A percentile compares a stretch with the other conserved stretches of the same genome.
These are phyloP conservation scores for Rusavskia elegans DNA, from an alignment of 495 filamentous ascomycete species.

Conservation along the genomic window DNA sequence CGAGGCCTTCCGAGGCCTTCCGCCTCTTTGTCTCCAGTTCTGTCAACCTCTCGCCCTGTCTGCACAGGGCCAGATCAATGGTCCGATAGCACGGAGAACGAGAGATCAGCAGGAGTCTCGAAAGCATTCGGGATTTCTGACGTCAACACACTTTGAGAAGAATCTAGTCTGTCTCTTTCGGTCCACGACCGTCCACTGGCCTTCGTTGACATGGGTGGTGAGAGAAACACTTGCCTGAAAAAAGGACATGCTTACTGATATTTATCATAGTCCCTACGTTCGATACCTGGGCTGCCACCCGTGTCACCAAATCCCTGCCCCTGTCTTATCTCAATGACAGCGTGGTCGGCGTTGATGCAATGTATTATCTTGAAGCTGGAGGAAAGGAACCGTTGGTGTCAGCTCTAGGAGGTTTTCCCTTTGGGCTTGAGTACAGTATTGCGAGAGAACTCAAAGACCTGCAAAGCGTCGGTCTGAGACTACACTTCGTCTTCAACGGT, in stretches of 20 bases:
- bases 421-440: constrained; percentile 54
- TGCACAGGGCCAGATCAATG: too few relatives aligned
- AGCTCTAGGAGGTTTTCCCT: constrained; percentile 79
- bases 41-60: too few relatives aligned
- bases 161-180: too few relatives aligned
- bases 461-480: constrained; percentile 41
- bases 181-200: too few relatives aligned
- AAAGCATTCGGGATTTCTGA: too few relatives aligned
- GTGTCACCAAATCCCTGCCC: constrained; percentile 35
- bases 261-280: constrained; percentile 34
- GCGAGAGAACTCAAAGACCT: constrained; percentile 56
- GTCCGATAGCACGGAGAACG: too few relatives aligned
- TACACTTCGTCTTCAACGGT: constrained; percentile 86
- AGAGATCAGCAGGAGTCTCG: too few relatives aligned
- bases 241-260: neutral
- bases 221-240: neutral
- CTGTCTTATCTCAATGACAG: constrained; percentile 52
- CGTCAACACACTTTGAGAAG: too few relatives aligned
- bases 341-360: constrained; percentile 74
- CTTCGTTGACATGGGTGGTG: neutral
- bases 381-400: constrained; percentile 71
- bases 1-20: too few relatives aligned
- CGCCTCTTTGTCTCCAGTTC: too few relatives aligned
- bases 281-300: constrained; percentile 36
- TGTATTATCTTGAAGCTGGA: constrained; percentile 64